Conservation (phyloP, 2,329 filamentous ascomycete species). For the Fonsecaea multimorphosa region DNA sequence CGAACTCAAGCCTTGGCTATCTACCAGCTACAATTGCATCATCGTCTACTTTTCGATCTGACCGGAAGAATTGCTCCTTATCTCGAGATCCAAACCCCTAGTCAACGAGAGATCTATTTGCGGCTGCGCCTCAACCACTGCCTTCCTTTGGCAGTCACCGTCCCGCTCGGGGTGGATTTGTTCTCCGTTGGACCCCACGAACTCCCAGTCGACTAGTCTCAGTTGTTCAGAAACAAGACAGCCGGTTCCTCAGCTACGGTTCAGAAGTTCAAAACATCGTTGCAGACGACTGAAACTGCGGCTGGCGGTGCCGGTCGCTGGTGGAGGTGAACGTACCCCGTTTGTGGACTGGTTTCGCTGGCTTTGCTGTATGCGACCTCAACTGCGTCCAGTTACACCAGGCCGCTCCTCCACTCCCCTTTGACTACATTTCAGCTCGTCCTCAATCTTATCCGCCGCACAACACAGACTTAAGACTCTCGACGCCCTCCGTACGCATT, state of each 20-base stretch:
- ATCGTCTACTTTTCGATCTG: slow-evolving; percentile 1
- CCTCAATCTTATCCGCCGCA: slow-evolving; percentile 21
- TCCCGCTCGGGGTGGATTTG: slow-evolving; percentile 20
- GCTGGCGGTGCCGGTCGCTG: slow-evolving; percentile 12
- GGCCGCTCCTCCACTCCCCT: slow-evolving; percentile 24
- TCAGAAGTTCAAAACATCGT: slow-evolving; percentile 2
- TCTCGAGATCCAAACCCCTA: slow-evolving; percentile 6
- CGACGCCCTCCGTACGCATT: slow-evolving; percentile 13
- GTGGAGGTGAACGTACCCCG: slow-evolving; percentile 19
- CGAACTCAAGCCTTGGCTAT: background rate
- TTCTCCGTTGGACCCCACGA: slow-evolving; percentile 33
- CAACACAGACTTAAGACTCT: slow-evolving; percentile 18
- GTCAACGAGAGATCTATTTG: slow-evolving; percentile 27
- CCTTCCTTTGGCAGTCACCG: slow-evolving; percentile 7
- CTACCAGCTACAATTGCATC: slow-evolving; percentile 16
- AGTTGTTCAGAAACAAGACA: slow-evolving; percentile 20
- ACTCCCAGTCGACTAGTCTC: slow-evolving; percentile 32
- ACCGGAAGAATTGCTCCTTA: slow-evolving; percentile 15
- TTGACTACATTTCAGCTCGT: slow-evolving; percentile 24
- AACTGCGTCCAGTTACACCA: slow-evolving; percentile 31
- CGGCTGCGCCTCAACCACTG: slow-evolving; percentile 34
- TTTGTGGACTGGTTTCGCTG: slow-evolving; percentile 4
- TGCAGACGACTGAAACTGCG: slow-evolving; percentile 10
- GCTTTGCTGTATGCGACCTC: slow-evolving; percentile 23
- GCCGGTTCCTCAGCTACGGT: slow-evolving; percentile 6